phyloP scores from a whole-genome alignment of 2,329 filamentous ascomycete species.

The Aspergillus pseudonomiae region DNA sequence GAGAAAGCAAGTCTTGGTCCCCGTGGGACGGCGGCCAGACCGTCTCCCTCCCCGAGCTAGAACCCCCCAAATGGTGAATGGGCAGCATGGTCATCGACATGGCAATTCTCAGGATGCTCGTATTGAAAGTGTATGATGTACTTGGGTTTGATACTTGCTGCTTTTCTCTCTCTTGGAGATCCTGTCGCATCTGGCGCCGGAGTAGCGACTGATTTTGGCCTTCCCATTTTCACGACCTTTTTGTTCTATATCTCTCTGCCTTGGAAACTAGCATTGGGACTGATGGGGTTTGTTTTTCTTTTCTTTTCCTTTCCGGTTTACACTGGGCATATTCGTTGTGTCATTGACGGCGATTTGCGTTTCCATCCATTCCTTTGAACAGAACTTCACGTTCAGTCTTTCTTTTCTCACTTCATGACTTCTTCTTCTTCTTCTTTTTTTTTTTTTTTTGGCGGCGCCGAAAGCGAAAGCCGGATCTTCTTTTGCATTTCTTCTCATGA shows the following conservation, averaged over 20 bases:
- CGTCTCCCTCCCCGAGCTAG: constrained; percentile 27
- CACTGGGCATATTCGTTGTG: background rate
- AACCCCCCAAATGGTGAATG: constrained; percentile 34
- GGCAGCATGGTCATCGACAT: constrained; percentile 32
- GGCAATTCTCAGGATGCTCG: constrained; percentile 36
- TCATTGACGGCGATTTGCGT: background rate
- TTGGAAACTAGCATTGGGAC: background rate
- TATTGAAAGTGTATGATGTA: constrained; percentile 32
- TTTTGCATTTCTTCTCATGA: background rate
- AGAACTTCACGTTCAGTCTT: background rate
- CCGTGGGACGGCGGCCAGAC: constrained; percentile 31
- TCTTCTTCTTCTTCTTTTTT: background rate
- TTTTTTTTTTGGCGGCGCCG: background rate
- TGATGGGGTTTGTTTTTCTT: background rate
- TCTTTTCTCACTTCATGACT: background rate
- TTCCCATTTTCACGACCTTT: background rate
- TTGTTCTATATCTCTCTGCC: background rate
- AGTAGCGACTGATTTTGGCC: background rate
- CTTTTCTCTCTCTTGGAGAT: background rate
- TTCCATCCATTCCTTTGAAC: background rate
- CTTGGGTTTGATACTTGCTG: background rate
- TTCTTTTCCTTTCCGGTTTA: background rate
- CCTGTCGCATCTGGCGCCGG: background rate
- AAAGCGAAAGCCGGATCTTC: background rate
- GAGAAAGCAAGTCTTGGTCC: constrained; percentile 41